These are phyloP conservation scores for Hypsizygus ulmarius DNA, from an alignment of 1,284 basidiomycete species.

Conservation along the genomic window DNA sequence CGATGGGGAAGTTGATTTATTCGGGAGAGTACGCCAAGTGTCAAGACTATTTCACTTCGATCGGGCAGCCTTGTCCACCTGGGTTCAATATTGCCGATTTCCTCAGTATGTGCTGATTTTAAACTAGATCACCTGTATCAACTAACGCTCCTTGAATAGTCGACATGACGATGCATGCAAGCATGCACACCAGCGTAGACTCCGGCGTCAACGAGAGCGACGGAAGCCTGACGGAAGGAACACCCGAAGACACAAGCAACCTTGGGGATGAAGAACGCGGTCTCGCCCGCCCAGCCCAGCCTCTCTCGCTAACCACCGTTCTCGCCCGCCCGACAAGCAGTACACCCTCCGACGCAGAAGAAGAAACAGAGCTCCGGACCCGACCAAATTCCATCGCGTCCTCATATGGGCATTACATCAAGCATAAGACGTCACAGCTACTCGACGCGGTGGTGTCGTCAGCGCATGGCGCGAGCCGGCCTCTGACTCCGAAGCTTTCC, in stretches of 20 bases:
- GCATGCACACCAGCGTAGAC: slow-evolving; percentile 40
- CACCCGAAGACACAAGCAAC: slow-evolving; percentile 37
- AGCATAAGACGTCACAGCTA: slow-evolving; percentile 74
- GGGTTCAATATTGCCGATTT: slow-evolving; percentile 98
- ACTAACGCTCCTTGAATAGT: slow-evolving; percentile 34
- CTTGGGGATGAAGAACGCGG: slow-evolving; percentile 65
- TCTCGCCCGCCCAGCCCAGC: slow-evolving; percentile 27
- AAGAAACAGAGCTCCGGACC: slow-evolving; percentile 55
- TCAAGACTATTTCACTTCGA: slow-evolving; percentile 76
- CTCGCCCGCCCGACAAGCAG: slow-evolving; percentile 33
- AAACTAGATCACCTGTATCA: background rate
- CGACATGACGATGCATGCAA: slow-evolving; percentile 83
- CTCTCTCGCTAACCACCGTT: slow-evolving; percentile 32
- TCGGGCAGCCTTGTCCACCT: slow-evolving; percentile 85
- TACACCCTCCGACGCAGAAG: slow-evolving; percentile 28
- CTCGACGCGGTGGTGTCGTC: slow-evolving; percentile 63
- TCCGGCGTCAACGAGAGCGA: slow-evolving; percentile 21
- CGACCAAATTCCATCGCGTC: slow-evolving; percentile 47
- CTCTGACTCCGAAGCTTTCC: slow-evolving; percentile 65
- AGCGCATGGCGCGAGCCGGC: slow-evolving; percentile 30
- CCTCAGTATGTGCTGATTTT: slow-evolving; percentile 59
- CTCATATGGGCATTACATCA: slow-evolving; percentile 55
- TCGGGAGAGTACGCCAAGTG: slow-evolving; percentile 75
- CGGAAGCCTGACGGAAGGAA: slow-evolving; percentile 36
- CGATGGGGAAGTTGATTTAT: slow-evolving; percentile 81